Evolutionary conservation across 2,329 filamentous ascomycete genomes (phyloP), one percentile per base, ranked within the genome.

Genomic region (Endothia cerciana): DNA sequence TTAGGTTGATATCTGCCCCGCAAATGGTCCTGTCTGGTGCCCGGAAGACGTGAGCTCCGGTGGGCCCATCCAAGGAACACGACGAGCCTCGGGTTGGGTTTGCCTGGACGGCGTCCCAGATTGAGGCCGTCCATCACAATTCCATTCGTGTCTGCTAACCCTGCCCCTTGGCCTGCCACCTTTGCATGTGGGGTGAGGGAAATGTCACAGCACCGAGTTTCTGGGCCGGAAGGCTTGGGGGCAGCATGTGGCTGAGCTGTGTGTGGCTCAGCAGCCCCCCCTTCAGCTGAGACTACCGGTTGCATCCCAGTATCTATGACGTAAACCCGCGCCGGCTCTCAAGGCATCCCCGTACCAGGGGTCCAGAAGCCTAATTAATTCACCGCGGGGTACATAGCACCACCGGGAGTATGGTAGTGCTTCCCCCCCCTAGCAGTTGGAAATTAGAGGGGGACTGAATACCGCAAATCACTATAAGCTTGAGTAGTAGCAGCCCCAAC

Each of bases 391-490:
- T 55, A 30, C 47, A 28, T 28, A n/a, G 8, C 22, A 11, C 19
- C 11, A 49, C n/a, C 3, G 43, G 45, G n/a, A n/a, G n/a, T n/a
- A n/a, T n/a, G n/a, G n/a, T n/a, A n/a, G n/a, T n/a, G n/a, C n/a
- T n/a, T n/a, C n/a, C n/a, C n/a, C n/a, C 45, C n/a, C 2, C 15
- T 28, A 33, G 28, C 22, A 30, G 17, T 53, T 33, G 25, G 49
- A 33, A 19, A 53, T 53, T 53, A 33, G 22, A 53, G 49, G 49
- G 49, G 49, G 5, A 28, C 13, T n/a, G 13, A 33, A 19, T 6
- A 33, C 49, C 8, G 49, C 49, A n/a, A 30, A 36, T 55, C 51
- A 19, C 51, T 36, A 55, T 55, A 33, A 55, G 47, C 47, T 51
- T 51, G 36, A 55, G 17, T n/a, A 17, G 51, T 15, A 19, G 28